A percentile compares a stretch with the other conserved stretches of the same genome.
phyloP scores from a whole-genome alignment of 257 asterid species.

The Ballota nigra region DNA sequence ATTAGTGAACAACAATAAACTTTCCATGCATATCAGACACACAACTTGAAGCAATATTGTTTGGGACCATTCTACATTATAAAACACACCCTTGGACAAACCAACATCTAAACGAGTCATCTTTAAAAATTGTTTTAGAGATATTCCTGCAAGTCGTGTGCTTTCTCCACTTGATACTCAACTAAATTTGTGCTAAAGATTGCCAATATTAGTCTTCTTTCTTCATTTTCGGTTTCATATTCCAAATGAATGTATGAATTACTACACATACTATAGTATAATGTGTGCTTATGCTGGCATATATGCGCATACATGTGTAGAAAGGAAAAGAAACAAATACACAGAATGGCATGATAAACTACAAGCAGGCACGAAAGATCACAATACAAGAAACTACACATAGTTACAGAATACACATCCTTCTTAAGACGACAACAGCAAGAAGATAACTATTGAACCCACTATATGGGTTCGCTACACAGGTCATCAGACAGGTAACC shows the following conservation, averaged over 20 bases:
- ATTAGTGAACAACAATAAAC: not conserved
- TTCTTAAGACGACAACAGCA: not conserved
- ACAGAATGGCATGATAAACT: not conserved
- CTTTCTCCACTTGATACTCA: constrained; percentile 4
- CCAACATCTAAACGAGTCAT: not conserved
- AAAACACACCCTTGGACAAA: not conserved
- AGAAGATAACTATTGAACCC: not conserved
- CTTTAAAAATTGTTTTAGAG: not conserved
- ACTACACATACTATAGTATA: not conserved
- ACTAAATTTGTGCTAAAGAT: not conserved
- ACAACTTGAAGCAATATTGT: not conserved
- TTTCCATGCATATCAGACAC: not conserved
- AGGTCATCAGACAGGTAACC: not conserved
- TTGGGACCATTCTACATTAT: not conserved
- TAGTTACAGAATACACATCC: not conserved
- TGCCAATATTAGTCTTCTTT: not conserved
- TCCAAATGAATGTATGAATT: not conserved
- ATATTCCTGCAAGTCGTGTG: not conserved
- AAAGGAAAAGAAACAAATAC: not conserved
- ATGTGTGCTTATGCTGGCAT: not conserved
- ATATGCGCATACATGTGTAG: not conserved
- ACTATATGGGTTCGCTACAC: not conserved
- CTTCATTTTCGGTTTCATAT: not conserved
- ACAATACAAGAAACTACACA: constrained; percentile 1
- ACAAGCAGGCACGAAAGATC: constrained; percentile 4